Evolutionary conservation across 441 rosid genomes (phyloP).

Genomic region (Gossypium schwendimanii): DNA sequence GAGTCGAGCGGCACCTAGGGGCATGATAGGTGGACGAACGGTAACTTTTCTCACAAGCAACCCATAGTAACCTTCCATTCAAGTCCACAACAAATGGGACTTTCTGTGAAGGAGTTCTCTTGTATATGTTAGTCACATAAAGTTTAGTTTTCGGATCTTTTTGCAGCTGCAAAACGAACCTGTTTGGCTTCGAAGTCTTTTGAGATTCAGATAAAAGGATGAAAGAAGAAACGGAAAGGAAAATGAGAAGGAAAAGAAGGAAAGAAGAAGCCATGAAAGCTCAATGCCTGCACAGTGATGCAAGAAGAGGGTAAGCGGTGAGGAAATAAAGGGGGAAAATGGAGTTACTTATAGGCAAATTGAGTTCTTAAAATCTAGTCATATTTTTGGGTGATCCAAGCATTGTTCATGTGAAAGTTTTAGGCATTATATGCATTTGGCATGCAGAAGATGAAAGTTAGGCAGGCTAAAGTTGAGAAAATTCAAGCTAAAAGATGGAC

Average conservation of each 20-base stretch:
- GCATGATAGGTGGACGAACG: slow-evolving; percentile 21
- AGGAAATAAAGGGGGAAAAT: background rate
- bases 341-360: background rate
- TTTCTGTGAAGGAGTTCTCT: slow-evolving; percentile 18
- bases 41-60: slow-evolving; percentile 22
- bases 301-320: background rate
- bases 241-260: background rate
- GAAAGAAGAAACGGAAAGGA: slow-evolving; percentile 7
- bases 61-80: slow-evolving; percentile 26
- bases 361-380: background rate
- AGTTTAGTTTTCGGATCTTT: slow-evolving; percentile 20
- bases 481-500: background rate
- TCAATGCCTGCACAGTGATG: background rate
- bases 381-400: background rate
- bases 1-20: slow-evolving; percentile 25
- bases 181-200: slow-evolving; percentile 13
- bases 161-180: slow-evolving; percentile 13
- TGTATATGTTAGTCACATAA: slow-evolving; percentile 21
- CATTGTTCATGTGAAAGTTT: slow-evolving; percentile 2
- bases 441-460: background rate
- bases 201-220: background rate
- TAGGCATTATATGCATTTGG: background rate
- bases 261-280: slow-evolving; percentile 16
- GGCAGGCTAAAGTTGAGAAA: background rate
- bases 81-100: slow-evolving; percentile 20